These are phyloP conservation scores for Paracamarosporium sp. DNA, from an alignment of 2,329 filamentous ascomycete genomes.

Conservation along the genomic window DNA sequence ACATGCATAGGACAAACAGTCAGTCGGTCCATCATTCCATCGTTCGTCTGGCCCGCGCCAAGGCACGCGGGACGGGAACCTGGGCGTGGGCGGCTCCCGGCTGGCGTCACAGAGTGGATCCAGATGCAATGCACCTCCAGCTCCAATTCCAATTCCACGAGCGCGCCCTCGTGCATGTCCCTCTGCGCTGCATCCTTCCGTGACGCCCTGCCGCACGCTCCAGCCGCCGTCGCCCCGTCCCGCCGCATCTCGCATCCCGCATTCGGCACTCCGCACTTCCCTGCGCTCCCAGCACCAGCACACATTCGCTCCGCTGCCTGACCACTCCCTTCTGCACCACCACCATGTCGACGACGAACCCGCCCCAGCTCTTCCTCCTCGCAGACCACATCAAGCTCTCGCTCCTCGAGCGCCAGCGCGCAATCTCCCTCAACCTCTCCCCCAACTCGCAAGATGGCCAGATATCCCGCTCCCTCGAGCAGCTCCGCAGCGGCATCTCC, in stretches of 20 bases:
- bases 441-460: conserved; percentile 84
- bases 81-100: background rate
- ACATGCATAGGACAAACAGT: conserved; percentile 16
- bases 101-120: background rate
- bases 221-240: background rate
- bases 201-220: background rate
- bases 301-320: background rate
- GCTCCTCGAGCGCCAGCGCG: conserved; percentile 87
- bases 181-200: background rate
- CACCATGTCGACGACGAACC: conserved; percentile 55
- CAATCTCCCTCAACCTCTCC: conserved; percentile 79
- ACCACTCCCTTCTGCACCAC: conserved; percentile 10
- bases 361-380: conserved; percentile 83
- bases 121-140: background rate
- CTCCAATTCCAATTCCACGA: too few species aligned
- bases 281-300: background rate
- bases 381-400: conserved; percentile 98
- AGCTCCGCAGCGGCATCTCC: conserved; percentile 80
- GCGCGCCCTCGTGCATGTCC: background rate
- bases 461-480: conserved; percentile 86
- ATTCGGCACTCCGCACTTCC: background rate
- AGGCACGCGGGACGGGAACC: conserved; percentile 1
- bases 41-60: background rate
- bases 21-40: background rate
- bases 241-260: background rate